Base-by-base conservation (phyloP, 306 rosid species). In the Cucurbita pepo region DNA sequence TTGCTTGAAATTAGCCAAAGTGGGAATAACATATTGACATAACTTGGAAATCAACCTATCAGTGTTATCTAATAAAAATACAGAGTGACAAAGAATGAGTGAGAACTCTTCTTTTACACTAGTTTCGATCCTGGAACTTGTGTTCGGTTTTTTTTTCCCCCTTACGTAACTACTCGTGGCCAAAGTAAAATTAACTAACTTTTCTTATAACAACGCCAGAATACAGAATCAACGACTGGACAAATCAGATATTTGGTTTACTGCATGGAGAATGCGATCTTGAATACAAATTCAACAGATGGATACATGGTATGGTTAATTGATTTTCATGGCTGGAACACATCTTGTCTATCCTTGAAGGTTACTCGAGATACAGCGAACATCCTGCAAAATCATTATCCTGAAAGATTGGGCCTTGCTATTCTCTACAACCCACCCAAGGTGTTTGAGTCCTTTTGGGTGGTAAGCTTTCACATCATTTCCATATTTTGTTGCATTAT, bases 281-380 rank as follows among this genome's bases (percentile, higher is more conserved):
- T 56, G 82, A 86, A 80, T 80, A 51, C 21, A 41, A 63, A 25
- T 79, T 38, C 81, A 79, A 80, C 75, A 54, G 88, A 91, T 73
- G 96, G 90, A 47, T 93, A 89, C 30, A 83, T 91, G 90, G 88
- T 87, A 64, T 91, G 96, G 96, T 83, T 91, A 37, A 78, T 91
- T 61, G 93, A 89, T 85, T 91, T 89, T 81, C 86, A 81, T 78
- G 84, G 88, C 16, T 91, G 96, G 96, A 91, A 47, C 71, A 10
- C 83, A 13, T 77, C 91, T 0, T 77, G 78, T 71, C 25, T 86
- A 59, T 87, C 96, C 5, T n/a, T 89, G 60, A 91, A 89, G 85
- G 78, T 77, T 10, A 81, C 96, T 15, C 76, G 86, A 74, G 97
- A 91, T 41, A 77, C 89, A 25, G 85, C 90, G 62, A 74, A 86